These are phyloP conservation scores for Priceomyces fermenticarens DNA, from an alignment of 805 yeast species.

Conservation along the genomic window DNA sequence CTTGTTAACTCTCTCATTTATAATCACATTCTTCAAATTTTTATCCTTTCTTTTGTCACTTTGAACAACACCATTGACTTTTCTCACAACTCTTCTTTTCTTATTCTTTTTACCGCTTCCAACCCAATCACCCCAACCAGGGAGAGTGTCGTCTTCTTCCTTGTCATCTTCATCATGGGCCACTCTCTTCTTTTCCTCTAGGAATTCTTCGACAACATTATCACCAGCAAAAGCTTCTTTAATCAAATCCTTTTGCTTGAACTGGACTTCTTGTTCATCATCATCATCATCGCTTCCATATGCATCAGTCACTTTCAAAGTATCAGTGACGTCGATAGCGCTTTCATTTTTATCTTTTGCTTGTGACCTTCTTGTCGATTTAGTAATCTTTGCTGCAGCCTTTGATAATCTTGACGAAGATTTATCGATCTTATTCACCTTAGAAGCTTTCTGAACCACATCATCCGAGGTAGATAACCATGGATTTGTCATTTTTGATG, in stretches of 20 bases:
- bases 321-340: slow-evolving; percentile 50
- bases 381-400: slow-evolving; percentile 39
- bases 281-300: slow-evolving; percentile 34
- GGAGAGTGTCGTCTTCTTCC: slow-evolving; percentile 79
- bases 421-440: slow-evolving; percentile 29
- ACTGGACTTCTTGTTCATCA: slow-evolving; percentile 37
- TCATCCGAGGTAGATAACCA: slow-evolving; percentile 27
- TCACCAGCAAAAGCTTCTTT: slow-evolving; percentile 97
- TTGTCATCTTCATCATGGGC: slow-evolving; percentile 80
- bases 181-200: slow-evolving; percentile 66
- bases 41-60: slow-evolving; percentile 76
- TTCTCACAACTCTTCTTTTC: slow-evolving; percentile 64
- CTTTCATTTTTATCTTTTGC: slow-evolving; percentile 30
- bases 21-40: slow-evolving; percentile 74
- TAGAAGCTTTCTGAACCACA: slow-evolving; percentile 27
- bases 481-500: slow-evolving; percentile 27
- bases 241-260: slow-evolving; percentile 78
- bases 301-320: slow-evolving; percentile 53
- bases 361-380: slow-evolving; percentile 32
- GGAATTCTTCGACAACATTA: slow-evolving; percentile 82
- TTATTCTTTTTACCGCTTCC: slow-evolving; percentile 50
- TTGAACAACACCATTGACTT: slow-evolving; percentile 71
- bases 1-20: slow-evolving; percentile 84
- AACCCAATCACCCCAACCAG: slow-evolving; percentile 99
- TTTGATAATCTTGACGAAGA: slow-evolving; percentile 37